Evolutionary conservation across 176 grass and related monocot genomes (phyloP).

Genomic region (Avena sativa): DNA sequence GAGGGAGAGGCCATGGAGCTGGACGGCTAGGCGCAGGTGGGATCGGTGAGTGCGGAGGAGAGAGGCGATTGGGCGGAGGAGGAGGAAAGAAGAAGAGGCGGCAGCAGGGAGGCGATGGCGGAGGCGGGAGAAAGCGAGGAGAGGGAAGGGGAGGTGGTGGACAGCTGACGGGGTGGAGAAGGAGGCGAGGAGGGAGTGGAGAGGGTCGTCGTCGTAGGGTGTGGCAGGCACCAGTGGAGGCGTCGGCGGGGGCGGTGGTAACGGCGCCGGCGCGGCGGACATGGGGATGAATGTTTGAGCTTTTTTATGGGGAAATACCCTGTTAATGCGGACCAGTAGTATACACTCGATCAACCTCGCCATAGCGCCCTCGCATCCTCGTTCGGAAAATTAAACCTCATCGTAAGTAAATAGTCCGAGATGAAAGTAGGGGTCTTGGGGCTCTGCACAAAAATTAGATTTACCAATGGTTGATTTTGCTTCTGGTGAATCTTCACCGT

Average conservation of each 20-base stretch:
- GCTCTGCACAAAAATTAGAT: too few species aligned
- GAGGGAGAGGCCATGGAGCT: slow-evolving; percentile 58
- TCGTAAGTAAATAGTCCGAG: too few species aligned
- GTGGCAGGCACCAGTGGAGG: neutral
- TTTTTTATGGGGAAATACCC: too few species aligned
- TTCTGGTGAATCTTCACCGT: too few species aligned
- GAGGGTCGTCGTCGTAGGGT: neutral
- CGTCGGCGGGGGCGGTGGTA: slow-evolving; percentile 1
- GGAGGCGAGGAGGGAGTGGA: slow-evolving; percentile 37
- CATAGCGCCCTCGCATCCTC: too few species aligned
- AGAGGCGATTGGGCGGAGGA: slow-evolving; percentile 46
- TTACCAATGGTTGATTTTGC: too few species aligned
- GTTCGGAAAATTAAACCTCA: too few species aligned
- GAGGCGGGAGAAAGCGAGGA: slow-evolving; percentile 51
- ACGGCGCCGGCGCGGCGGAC: slow-evolving; percentile 30
- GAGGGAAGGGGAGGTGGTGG: slow-evolving; percentile 43
- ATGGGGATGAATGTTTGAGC: neutral
- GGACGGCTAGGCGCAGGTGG: slow-evolving; percentile 40
- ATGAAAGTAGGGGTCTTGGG: too few species aligned
- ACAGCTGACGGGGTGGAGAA: slow-evolving; percentile 27
- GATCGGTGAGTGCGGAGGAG: slow-evolving; percentile 35
- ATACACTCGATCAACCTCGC: too few species aligned
- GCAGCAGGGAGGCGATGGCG: slow-evolving; percentile 43
- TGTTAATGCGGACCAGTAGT: too few species aligned
- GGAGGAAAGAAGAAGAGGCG: neutral